Conservation (phyloP, 2,329 filamentous ascomycete species). For the Fusarium acutatum region DNA sequence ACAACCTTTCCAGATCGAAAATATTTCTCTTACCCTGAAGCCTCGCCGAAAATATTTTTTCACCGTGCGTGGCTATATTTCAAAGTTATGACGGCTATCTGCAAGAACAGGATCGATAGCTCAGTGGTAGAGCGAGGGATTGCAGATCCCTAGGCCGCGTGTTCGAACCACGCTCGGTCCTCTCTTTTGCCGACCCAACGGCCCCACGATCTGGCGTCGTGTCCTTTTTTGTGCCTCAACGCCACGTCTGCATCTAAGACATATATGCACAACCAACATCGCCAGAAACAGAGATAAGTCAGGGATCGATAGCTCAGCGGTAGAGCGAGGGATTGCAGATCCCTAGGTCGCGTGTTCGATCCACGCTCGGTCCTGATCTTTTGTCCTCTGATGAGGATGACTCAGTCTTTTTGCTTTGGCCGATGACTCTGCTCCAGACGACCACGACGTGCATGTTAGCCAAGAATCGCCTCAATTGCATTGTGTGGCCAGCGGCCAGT, state of each 20-base stretch:
- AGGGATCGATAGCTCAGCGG: conserved; percentile 35
- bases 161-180: conserved; percentile 37
- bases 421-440: background rate
- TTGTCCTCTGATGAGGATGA: background rate
- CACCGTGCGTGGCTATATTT: rapidly evolving
- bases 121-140: conserved; percentile 37
- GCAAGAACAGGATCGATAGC: conserved; percentile 29
- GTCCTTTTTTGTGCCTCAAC: conserved; percentile 20
- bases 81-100: rapidly evolving
- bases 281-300: background rate
- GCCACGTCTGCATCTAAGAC: background rate
- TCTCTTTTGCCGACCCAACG: conserved; percentile 5
- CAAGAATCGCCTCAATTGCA: background rate
- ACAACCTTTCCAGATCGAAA: background rate
- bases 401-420: background rate
- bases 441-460: too few relatives aligned
- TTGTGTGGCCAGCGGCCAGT: rapidly evolving
- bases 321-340: conserved; percentile 38
- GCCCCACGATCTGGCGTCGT: background rate
- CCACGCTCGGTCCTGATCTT: conserved; percentile 34
- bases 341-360: conserved; percentile 35
- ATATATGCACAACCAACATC: background rate
- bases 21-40: background rate
- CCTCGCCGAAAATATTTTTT: rapidly evolving
- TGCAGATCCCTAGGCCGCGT: conserved; percentile 36